Evolutionary conservation across 257 asterid species (phyloP).

Genomic region (Solanum corneliomulleri): DNA sequence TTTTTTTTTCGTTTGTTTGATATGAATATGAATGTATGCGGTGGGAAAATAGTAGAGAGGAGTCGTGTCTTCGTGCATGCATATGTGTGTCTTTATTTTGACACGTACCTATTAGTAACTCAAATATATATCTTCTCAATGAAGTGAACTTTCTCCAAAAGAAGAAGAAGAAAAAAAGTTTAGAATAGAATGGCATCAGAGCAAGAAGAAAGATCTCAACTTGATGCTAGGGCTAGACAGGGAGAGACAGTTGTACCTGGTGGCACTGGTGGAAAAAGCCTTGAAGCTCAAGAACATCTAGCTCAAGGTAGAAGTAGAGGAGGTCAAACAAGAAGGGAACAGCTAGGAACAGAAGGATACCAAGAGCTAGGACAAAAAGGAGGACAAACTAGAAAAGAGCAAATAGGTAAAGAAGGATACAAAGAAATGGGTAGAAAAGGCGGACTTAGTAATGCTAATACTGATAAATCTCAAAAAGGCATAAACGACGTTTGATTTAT

Average conservation of each 20-base stretch:
- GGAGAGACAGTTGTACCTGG: slow-evolving; percentile 80
- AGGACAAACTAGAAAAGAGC: slow-evolving; percentile 59
- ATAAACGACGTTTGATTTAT: slow-evolving; percentile 9
- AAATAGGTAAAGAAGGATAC: slow-evolving; percentile 45
- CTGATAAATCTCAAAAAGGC: slow-evolving; percentile 36
- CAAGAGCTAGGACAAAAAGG: slow-evolving; percentile 59
- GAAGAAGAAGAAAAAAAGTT: background rate
- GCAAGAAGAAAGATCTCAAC: slow-evolving; percentile 33
- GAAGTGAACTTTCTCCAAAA: background rate
- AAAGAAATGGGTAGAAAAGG: slow-evolving; percentile 63
- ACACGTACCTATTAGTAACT: background rate
- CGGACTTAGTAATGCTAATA: slow-evolving; percentile 31
- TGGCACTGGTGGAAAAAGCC: slow-evolving; percentile 83
- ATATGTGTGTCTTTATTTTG: background rate
- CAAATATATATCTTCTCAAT: background rate
- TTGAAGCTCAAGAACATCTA: slow-evolving; percentile 64
- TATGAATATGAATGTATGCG: background rate
- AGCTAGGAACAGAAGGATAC: slow-evolving; percentile 64
- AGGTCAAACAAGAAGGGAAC: slow-evolving; percentile 55
- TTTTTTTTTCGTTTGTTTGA: background rate
- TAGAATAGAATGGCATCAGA: slow-evolving; percentile 29
- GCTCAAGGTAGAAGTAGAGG: slow-evolving; percentile 75
- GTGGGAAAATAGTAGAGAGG: background rate
- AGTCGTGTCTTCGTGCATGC: background rate
- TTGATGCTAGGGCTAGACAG: slow-evolving; percentile 53